A percentile compares a stretch with the other conserved stretches of the same genome.
phyloP scores from a whole-genome alignment of 2,329 filamentous ascomycete species.

The Epicoccum nigrum region DNA sequence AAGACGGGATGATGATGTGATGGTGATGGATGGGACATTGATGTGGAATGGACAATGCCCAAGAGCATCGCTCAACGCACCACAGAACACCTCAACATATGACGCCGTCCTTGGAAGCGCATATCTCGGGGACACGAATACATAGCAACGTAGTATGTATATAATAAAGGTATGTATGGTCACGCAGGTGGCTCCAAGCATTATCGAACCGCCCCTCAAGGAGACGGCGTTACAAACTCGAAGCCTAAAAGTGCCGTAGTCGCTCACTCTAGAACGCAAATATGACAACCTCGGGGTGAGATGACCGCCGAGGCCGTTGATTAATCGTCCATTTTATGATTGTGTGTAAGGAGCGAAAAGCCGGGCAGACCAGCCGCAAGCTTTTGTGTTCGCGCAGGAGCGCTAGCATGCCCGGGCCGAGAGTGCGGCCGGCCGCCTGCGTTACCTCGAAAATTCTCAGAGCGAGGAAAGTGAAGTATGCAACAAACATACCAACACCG shows the following conservation, averaged over 20 bases:
- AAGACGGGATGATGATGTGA: no score
- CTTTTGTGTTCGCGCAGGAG: slow-evolving; percentile 25
- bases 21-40: no score
- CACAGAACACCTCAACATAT: no score
- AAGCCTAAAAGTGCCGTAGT: slow-evolving; percentile 46
- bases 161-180: slow-evolving; percentile 36
- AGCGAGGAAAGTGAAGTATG: not conserved
- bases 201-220: slow-evolving; percentile 30
- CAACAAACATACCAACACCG: not conserved
- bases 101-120: no score
- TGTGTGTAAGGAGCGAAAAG: slow-evolving; percentile 46
- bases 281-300: slow-evolving; percentile 53
- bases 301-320: slow-evolving; percentile 48
- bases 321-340: slow-evolving; percentile 54
- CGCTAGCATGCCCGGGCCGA: slow-evolving; percentile 23
- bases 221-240: slow-evolving; percentile 28
- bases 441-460: not conserved
- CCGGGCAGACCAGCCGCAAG: slow-evolving; percentile 14
- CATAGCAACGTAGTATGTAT: no score
- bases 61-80: no score
- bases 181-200: slow-evolving; percentile 48
- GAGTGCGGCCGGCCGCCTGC: not conserved
- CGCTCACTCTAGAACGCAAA: slow-evolving; percentile 53
- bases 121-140: no score
- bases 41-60: no score